Evolutionary conservation across 441 rosid genomes (phyloP), one percentile per base, ranked within the genome.

Genomic region (Erysimum pusillum): DNA sequence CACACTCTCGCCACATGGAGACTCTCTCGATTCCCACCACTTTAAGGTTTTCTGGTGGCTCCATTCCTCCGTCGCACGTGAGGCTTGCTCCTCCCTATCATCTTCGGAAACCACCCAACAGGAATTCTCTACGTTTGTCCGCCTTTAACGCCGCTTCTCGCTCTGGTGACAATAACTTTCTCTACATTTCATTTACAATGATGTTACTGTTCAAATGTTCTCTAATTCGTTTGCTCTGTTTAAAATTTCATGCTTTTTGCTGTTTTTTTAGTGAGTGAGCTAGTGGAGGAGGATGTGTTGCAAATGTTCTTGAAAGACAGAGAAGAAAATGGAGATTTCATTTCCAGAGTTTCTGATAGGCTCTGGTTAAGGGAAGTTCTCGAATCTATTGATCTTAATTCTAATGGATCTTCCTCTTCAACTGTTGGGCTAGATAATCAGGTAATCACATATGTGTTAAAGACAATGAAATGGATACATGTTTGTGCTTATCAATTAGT

Each of bases 321-420:
- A 78, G 83, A 83, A 79, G 49, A 84, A 31, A 92, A 84, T 76
- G 99, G 97, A 61, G 98, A 95, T 80, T 85, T 92, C 69, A 80
- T 95, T 76, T 91, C 97, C 49, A 92, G 77, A 84, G 89, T 85
- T 77, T 89, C 90, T 70, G 99, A 92, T 74, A 74, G 77, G 67
- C 81, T 94, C 51, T 92, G 92, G 97, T 83, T 80, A 61, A 78
- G 77, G 73, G 87, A 77, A 9, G 44, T 80, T 51, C 53, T 66
- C 12, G 80, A 84, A 25, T 82, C 83, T 28, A 80, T 80, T 46
- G 90, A 84, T 64, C 46, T 59, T 67, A 85, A 70, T 69, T 80
- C 69, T 52, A 63, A 20, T 15, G 66, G 68, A 79, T 57, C 77
- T 51, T 18, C 54, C 3, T 79, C 76, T 34, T 81, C 79, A 15